phyloP scores from a whole-genome alignment of 306 rosid genomes.

The Spatholobus suberectus region DNA sequence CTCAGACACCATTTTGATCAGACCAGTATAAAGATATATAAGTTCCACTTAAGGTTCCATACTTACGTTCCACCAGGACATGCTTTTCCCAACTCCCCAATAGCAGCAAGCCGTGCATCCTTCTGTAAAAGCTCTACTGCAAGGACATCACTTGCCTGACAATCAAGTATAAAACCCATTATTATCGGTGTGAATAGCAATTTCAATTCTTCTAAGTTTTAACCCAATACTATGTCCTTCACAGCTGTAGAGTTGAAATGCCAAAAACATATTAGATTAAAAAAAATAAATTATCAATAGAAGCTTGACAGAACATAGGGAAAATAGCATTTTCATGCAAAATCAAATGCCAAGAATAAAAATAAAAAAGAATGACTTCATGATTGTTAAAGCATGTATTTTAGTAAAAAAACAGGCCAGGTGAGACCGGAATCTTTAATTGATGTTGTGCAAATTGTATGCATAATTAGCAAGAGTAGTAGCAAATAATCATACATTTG shows the following conservation, averaged over 20 bases:
- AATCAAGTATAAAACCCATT: slow-evolving; percentile 37
- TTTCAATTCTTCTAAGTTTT: neutral
- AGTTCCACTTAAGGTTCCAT: slow-evolving; percentile 24
- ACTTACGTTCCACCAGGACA: slow-evolving; percentile 95
- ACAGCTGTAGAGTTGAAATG: neutral
- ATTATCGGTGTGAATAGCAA: slow-evolving; percentile 7
- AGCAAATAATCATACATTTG: slow-evolving; percentile 62
- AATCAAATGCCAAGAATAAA: slow-evolving; percentile 1
- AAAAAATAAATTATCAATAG: slow-evolving; percentile 20
- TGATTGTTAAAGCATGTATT: slow-evolving; percentile 4
- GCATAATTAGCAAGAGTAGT: slow-evolving; percentile 26
- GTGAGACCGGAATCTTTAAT: slow-evolving; percentile 18
- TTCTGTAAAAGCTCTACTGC: slow-evolving; percentile 97
- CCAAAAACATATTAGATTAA: neutral
- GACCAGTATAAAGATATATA: slow-evolving; percentile 16
- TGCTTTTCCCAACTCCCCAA: slow-evolving; percentile 82
- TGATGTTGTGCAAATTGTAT: slow-evolving; percentile 7
- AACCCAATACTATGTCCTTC: neutral
- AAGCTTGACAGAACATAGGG: slow-evolving; percentile 10
- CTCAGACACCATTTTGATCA: neutral
- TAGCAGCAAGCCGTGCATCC: slow-evolving; percentile 86
- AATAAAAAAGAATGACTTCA: neutral
- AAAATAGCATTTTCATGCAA: slow-evolving; percentile 14
- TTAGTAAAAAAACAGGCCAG: neutral
- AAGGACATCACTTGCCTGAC: slow-evolving; percentile 94